Percentiles rank a stretch among this genome's conserved stretches.
Conservation (phyloP, 306 rosid genomes). For the Inga oerstediana region DNA sequence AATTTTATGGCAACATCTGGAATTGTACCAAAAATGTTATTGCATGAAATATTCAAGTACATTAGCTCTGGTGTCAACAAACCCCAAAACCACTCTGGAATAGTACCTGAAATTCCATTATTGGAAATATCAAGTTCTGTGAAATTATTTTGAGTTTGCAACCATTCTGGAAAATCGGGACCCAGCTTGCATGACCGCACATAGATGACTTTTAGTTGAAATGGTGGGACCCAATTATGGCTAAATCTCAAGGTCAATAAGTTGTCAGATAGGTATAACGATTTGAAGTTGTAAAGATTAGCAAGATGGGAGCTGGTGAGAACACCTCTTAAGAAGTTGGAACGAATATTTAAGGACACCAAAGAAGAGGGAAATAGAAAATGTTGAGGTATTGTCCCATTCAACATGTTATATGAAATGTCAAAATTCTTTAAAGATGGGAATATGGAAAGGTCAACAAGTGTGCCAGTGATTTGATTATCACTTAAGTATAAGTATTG, state of each 20-base stretch:
- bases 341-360: neutral
- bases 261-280: neutral
- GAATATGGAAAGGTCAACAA: neutral
- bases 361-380: neutral
- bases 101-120: neutral
- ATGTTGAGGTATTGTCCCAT: neutral
- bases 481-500: neutral
- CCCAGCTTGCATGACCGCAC: neutral
- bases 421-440: neutral
- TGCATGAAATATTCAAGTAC: neutral
- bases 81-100: slow-evolving; percentile 21
- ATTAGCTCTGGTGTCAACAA: neutral
- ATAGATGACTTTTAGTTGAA: neutral
- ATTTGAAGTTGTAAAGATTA: neutral
- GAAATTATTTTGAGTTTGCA: neutral
- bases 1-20: neutral
- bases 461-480: slow-evolving; percentile 9
- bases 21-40: neutral
- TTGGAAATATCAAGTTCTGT: neutral
- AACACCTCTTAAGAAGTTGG: slow-evolving; percentile 11
- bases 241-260: slow-evolving; percentile 2
- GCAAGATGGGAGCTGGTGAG: slow-evolving; percentile 8
- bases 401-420: neutral
- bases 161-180: slow-evolving; percentile 23
- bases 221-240: slow-evolving; percentile 10